Evolutionary conservation across 192 early-diverging fungal genomes (phyloP).

Genomic region (Linnemannia schmuckeri): DNA sequence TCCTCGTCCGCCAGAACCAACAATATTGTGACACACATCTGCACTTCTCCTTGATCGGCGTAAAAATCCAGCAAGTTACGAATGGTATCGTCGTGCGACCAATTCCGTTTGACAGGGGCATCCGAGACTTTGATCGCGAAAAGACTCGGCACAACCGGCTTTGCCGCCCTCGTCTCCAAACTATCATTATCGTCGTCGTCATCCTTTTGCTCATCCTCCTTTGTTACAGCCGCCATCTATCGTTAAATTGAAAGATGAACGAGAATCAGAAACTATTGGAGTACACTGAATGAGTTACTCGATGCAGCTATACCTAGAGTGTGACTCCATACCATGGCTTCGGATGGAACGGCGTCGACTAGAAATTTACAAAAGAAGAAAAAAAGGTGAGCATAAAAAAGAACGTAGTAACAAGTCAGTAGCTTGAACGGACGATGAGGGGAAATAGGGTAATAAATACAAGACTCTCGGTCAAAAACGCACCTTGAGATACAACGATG

Average conservation of each 20-base stretch:
- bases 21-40: constrained; percentile 83
- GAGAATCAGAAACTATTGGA: too few relatives aligned
- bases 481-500: constrained; percentile 36
- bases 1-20: constrained; percentile 68
- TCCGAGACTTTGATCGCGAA: constrained; percentile 57
- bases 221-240: constrained; percentile 3
- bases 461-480: background rate
- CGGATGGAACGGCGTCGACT: background rate
- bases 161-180: constrained; percentile 2
- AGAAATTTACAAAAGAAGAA: background rate
- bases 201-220: background rate
- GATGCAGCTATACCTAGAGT: too few relatives aligned
- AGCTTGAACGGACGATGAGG: background rate
- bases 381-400: background rate
- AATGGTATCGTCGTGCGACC: constrained; percentile 64
- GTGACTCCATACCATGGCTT: background rate
- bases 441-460: background rate
- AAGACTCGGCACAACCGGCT: constrained; percentile 36
- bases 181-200: constrained; percentile 17
- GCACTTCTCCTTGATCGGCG: constrained; percentile 83
- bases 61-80: constrained; percentile 76
- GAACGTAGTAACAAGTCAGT: background rate
- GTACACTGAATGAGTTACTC: too few relatives aligned
- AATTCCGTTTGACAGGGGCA: constrained; percentile 43
- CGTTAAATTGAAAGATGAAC: background rate